Base-by-base conservation (phyloP, 2,329 filamentous ascomycete genomes). In the Aspergillus transmontanensis region DNA sequence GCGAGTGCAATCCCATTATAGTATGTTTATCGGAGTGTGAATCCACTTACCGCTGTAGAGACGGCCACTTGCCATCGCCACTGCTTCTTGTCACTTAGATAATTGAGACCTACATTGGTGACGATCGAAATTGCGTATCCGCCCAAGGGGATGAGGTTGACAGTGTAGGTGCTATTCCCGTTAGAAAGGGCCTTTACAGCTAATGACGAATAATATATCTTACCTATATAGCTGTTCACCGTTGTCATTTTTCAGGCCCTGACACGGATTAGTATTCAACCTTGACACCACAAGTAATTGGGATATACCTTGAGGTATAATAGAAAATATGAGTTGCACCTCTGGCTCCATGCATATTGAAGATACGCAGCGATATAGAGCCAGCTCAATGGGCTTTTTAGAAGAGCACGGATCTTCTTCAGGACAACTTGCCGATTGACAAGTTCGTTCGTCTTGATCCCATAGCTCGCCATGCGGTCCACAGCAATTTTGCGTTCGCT, bases 141-240 rank as follows among this genome's bases (percentile, higher is more conserved):
- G 1, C 67, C 66, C n/a, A 69, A 62, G 19, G 67, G 66, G 14
- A 69, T 68, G 12, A 68, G 43, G 30, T 69, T 69, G 48, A 69
- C 67, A 34, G 60, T 68, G 43, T 68, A 68, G 19, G 64, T 69
- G 50, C 60, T 69, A 36, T 46, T 11, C 4, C n/a, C 6, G 4
- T 58, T 36, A 59, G 39, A 16, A 41, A 5, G 4, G 1, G 21
- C 10, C 4, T 19, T 28, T 6, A 34, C 14, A 39, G 41, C n/a
- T 3, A 28, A 21, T 6, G 9, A n/a, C 5, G 21, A 2, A 16
- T 12, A 23, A 7, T 16, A n/a, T 23, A 41, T 11, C n/a, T 19
- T 57, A 57, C 61, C 61, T 64, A 51, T 64, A 64, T 21, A 62
- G 34, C 23, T 34, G 59, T 23, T 55, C 30, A 11, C 59, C 62